Evolutionary conservation across 2,329 filamentous ascomycete species (phyloP).

Genomic region (Fusarium tupiense): DNA sequence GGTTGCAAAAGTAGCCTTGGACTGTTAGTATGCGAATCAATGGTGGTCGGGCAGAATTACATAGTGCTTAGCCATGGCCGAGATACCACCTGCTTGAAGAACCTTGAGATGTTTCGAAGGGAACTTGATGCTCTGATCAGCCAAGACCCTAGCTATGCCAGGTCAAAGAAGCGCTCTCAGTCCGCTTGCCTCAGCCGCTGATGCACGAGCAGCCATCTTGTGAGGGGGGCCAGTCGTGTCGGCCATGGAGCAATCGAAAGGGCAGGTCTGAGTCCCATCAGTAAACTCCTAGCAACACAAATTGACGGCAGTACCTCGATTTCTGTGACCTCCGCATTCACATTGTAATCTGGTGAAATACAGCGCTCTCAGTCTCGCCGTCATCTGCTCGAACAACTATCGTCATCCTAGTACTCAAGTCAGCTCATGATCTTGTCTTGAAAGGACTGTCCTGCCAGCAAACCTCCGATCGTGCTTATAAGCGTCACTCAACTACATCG

Average conservation of each 20-base stretch:
- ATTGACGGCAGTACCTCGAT: no score
- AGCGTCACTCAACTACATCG: background rate
- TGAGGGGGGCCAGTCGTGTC: background rate
- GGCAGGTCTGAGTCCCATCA: background rate
- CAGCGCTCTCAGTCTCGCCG: no score
- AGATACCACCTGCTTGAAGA: conserved; percentile 71
- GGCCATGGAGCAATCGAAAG: background rate
- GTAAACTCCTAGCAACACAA: no score
- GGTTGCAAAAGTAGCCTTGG: conserved; percentile 53
- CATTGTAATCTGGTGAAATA: background rate
- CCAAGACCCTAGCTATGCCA: background rate
- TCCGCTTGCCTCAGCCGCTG: background rate
- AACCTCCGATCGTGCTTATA: background rate
- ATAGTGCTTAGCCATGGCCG: conserved; percentile 79
- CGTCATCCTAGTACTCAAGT: background rate
- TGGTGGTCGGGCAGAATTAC: conserved; percentile 44
- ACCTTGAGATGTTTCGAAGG: conserved; percentile 49
- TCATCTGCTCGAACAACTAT: background rate
- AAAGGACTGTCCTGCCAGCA: no score
- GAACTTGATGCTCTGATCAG: background rate
- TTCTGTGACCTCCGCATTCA: background rate
- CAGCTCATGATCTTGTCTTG: background rate
- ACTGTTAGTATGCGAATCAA: background rate
- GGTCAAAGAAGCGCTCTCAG: background rate
- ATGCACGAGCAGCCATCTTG: background rate